Evolutionary conservation across 2,329 filamentous ascomycete species (phyloP).

Genomic region (Pseudogymnoascus verrucosus): DNA sequence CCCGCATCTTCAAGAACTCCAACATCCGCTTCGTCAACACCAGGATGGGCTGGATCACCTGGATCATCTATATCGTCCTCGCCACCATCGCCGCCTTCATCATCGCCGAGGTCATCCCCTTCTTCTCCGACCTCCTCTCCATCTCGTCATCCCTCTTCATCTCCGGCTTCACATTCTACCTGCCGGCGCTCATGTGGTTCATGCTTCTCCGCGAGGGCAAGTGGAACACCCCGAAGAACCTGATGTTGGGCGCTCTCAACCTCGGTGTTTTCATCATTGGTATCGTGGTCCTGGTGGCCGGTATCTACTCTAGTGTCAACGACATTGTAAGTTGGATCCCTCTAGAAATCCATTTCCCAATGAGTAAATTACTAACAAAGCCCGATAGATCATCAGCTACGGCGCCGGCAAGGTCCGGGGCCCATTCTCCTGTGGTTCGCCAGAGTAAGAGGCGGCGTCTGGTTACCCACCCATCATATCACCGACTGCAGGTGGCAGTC

Average conservation of each 20-base stretch:
- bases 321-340: constrained; percentile 20
- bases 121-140: constrained; percentile 45
- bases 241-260: constrained; percentile 18
- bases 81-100: constrained; percentile 48
- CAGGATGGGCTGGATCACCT: constrained; percentile 27
- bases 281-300: constrained; percentile 18
- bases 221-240: constrained; percentile 21
- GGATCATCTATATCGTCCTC: constrained; percentile 33
- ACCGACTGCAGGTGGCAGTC: background rate
- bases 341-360: background rate
- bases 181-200: constrained; percentile 25
- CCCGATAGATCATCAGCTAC: background rate
- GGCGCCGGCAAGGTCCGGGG: background rate
- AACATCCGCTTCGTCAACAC: constrained; percentile 20
- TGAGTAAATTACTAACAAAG: background rate
- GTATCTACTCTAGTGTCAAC: constrained; percentile 18
- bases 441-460: background rate
- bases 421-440: background rate
- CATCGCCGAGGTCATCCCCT: constrained; percentile 49
- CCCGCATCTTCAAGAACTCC: constrained; percentile 21
- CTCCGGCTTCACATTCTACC: constrained; percentile 24
- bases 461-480: background rate
- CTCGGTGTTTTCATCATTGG: constrained; percentile 18
- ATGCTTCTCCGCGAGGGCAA: constrained; percentile 21
- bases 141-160: constrained; percentile 19